These are phyloP conservation scores for Plectosphaerella sp. DNA, from an alignment of 2,329 filamentous ascomycete species.

Conservation along the genomic window DNA sequence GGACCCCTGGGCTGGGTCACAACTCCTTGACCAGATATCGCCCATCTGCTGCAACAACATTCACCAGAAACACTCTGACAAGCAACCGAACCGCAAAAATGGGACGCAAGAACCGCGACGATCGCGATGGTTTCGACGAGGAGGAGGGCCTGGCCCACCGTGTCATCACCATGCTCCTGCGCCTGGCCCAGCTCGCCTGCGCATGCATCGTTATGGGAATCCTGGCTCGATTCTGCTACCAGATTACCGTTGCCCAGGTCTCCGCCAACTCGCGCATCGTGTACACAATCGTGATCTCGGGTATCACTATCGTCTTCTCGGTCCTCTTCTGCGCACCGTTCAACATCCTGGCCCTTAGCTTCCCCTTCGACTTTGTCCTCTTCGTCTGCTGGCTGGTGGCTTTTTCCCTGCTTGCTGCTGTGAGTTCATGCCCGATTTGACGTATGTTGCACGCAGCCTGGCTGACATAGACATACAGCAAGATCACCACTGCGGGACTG, in stretches of 20 bases:
- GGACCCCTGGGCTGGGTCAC: too few species aligned
- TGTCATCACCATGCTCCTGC: slow-evolving; percentile 13
- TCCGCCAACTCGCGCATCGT: slow-evolving; percentile 13
- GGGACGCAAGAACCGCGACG: too few species aligned
- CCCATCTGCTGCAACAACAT: too few species aligned
- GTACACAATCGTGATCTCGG: slow-evolving; percentile 7
- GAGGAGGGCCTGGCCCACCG: slow-evolving; percentile 14
- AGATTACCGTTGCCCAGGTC: slow-evolving; percentile 6
- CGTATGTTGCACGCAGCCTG: not conserved
- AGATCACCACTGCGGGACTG: slow-evolving; percentile 7
- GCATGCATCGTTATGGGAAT: slow-evolving; percentile 19
- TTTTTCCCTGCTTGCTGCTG: slow-evolving; percentile 17
- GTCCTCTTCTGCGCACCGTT: slow-evolving; percentile 16
- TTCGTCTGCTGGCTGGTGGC: slow-evolving; percentile 22
- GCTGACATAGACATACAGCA: not conserved
- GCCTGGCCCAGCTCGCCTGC: slow-evolving; percentile 11
- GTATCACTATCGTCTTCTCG: not conserved
- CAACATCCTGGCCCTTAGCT: slow-evolving; percentile 14
- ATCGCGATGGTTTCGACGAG: not conserved
- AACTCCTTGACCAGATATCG: too few species aligned
- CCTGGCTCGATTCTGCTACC: slow-evolving; percentile 15
- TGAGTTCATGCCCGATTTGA: slow-evolving; percentile 4
- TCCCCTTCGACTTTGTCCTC: slow-evolving; percentile 19
- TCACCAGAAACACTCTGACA: too few species aligned
- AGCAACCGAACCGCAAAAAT: too few species aligned